A percentile compares a stretch with the other conserved stretches of the same genome.
Conservation (phyloP, 1,284 basidiomycete genomes). For the Paramarasmius palmivorus region DNA sequence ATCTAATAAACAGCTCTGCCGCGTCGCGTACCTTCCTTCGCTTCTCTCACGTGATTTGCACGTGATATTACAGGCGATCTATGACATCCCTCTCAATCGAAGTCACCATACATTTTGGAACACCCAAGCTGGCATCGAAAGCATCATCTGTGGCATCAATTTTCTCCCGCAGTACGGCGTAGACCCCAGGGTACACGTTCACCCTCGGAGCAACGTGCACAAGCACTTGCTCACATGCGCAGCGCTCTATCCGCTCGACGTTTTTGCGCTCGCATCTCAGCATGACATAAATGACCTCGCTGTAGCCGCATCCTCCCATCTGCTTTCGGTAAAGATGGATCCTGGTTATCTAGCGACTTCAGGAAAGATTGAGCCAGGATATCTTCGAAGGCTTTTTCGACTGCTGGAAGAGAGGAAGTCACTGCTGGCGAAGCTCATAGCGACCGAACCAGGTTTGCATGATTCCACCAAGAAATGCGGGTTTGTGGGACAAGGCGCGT, state of each 20-base stretch:
- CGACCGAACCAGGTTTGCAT: neutral
- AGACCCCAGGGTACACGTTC: neutral
- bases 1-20: no score
- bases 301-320: conserved; percentile 7
- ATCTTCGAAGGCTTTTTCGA: conserved; percentile 8
- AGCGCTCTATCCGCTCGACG: conserved; percentile 7
- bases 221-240: conserved; percentile 3
- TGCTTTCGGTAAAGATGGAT: conserved; percentile 5
- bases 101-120: no score
- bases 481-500: neutral
- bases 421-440: neutral
- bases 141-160: neutral
- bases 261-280: conserved; percentile 11
- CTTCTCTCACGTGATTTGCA: neutral
- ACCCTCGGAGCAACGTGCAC: neutral
- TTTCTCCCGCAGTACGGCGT: neutral
- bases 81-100: no score
- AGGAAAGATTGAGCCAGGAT: conserved; percentile 7
- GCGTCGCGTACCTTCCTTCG: neutral
- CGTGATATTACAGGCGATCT: no score
- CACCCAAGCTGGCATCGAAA: neutral
- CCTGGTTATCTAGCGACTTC: conserved; percentile 8
- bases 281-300: conserved; percentile 12
- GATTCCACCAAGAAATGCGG: neutral
- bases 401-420: neutral